phyloP scores from a whole-genome alignment of 106 monocot species.

The Dendrobium officinale region DNA sequence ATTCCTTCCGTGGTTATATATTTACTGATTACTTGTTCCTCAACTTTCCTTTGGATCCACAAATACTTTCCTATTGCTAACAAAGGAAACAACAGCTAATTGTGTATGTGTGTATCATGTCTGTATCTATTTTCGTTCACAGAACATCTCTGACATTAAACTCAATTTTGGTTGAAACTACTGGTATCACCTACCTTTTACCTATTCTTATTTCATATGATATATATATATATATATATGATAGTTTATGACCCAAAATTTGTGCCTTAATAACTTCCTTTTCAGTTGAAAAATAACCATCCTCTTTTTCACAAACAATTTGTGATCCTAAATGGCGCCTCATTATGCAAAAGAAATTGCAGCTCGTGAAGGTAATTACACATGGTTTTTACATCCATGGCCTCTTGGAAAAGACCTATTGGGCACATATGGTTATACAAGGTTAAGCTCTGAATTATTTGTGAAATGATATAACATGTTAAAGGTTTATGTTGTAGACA shows the following conservation, averaged over 20 bases:
- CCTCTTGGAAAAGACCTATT: background rate
- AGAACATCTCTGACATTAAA: background rate
- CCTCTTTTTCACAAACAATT: background rate
- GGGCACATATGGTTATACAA: slow-evolving; percentile 4
- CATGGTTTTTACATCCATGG: background rate
- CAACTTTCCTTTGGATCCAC: too few species aligned
- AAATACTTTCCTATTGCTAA: too few species aligned
- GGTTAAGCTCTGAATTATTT: background rate
- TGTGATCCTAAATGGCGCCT: background rate
- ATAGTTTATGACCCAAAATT: background rate
- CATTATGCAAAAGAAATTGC: background rate
- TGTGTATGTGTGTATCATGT: background rate
- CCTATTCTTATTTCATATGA: background rate
- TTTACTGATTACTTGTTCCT: too few species aligned
- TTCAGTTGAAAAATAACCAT: background rate
- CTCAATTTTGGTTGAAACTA: background rate
- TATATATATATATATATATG: background rate
- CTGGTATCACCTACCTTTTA: background rate
- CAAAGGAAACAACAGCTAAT: background rate
- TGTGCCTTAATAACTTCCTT: background rate
- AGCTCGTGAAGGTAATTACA: background rate
- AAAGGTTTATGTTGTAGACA: too few species aligned
- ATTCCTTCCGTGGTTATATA: too few species aligned
- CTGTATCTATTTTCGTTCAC: background rate
- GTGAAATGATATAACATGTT: background rate